Evolutionary conservation across 75 land plant species (phyloP).

Genomic region (Picea sitchensis): DNA sequence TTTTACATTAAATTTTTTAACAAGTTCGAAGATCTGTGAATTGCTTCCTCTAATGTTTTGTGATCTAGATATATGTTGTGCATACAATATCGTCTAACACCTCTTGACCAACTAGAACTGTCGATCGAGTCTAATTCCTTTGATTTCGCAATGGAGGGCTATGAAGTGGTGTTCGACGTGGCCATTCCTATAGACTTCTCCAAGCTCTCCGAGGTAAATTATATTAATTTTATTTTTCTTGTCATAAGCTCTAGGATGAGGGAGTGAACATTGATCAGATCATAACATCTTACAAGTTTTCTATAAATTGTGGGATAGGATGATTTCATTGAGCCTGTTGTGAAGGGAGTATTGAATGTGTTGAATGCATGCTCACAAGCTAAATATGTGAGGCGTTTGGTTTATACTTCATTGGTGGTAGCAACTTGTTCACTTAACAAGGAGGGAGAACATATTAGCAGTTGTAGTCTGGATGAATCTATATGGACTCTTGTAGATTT

Average conservation of each 20-base stretch:
- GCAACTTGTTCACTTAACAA: conserved; percentile 17
- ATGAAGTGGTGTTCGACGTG: conserved; percentile 31
- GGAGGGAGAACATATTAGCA: conserved; percentile 5
- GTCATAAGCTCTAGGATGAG: too few species aligned
- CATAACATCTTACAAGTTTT: too few species aligned
- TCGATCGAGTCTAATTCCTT: not conserved
- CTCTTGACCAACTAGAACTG: too few species aligned
- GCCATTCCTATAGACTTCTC: conserved; percentile 26
- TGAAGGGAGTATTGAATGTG: not conserved
- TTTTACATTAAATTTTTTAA: too few species aligned
- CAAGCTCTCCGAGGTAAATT: not conserved
- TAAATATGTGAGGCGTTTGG: conserved; percentile 12
- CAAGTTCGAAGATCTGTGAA: too few species aligned
- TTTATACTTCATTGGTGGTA: conserved; percentile 28
- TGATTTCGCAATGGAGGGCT: conserved; percentile 25
- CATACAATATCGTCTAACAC: too few species aligned
- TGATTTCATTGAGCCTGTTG: not conserved
- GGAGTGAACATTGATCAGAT: too few species aligned
- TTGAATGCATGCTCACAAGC: not conserved
- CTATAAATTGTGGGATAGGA: not conserved
- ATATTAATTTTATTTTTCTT: not conserved
- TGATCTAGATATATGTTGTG: too few species aligned
- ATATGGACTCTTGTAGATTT: conserved; percentile 25
- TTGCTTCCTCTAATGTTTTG: too few species aligned
- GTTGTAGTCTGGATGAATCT: conserved; percentile 20